phyloP scores from a whole-genome alignment of 208 protist species.

The Crithidia brevicula region DNA sequence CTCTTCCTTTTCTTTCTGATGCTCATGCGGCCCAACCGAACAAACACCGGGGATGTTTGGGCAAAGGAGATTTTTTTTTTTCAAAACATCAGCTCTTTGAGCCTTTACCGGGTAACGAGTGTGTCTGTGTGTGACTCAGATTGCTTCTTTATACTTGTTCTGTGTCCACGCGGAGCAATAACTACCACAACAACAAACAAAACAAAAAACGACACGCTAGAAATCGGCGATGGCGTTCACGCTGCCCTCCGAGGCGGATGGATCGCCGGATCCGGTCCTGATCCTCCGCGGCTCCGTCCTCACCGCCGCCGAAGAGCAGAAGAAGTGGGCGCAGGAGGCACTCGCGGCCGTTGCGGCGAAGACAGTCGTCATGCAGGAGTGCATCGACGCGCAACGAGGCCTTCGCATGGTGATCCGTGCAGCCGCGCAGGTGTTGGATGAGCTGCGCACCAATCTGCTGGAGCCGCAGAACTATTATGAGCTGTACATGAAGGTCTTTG shows the following conservation, averaged over 20 bases:
- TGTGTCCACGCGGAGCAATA: no score
- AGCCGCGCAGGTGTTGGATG: slow-evolving; percentile 91
- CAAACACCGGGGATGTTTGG: no score
- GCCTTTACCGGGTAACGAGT: no score
- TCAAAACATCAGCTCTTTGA: background rate
- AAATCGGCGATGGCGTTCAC: slow-evolving; percentile 35
- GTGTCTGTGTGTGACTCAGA: background rate
- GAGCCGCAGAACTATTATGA: slow-evolving; percentile 98
- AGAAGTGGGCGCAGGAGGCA: slow-evolving; percentile 88
- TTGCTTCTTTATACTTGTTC: background rate
- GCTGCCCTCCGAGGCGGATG: slow-evolving; percentile 11
- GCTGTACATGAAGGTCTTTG: slow-evolving; percentile 95
- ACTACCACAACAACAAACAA: no score
- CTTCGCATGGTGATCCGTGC: slow-evolving; percentile 46
- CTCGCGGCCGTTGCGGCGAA: slow-evolving; percentile 74
- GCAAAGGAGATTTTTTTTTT: no score
- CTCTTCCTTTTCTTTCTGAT: no score
- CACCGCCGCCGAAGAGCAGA: slow-evolving; percentile 90
- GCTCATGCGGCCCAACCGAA: no score
- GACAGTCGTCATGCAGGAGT: slow-evolving; percentile 73
- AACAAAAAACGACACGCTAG: background rate
- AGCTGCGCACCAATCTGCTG: slow-evolving; percentile 95
- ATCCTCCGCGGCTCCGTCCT: slow-evolving; percentile 66
- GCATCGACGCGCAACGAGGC: slow-evolving; percentile 63
- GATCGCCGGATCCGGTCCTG: slow-evolving; percentile 30